Evolutionary conservation across 176 grass and related monocot genomes (phyloP), one percentile per base, ranked within the genome.

Genomic region (Oryza coarctata): DNA sequence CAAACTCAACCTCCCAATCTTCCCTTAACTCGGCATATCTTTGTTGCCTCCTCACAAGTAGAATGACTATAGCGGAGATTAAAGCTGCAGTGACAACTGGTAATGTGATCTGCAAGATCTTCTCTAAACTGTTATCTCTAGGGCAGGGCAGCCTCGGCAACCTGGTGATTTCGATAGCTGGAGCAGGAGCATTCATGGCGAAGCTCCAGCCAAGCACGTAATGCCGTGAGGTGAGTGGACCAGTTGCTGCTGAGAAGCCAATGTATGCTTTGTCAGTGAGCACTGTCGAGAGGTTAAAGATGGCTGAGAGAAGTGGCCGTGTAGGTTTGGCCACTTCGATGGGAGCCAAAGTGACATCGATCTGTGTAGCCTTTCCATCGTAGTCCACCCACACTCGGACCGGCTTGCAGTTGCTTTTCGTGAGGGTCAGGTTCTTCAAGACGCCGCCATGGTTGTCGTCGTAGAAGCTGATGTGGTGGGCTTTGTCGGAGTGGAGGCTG

Each of bases 191-290:
- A 7, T 91, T 55, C 70, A 94, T 79, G 63, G 70, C 75, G 22
- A 91, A 94, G 80, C 92, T 94, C 92, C 88, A 94, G 11, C 88
- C 92, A 9, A 91, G 80, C 34, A 94, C 58, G 3, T 75, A 94
- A 65, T 91, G 80, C 6, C 26, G 11, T 0, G 81, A 68, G 7
- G 14, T 18, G 3, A 76, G 12, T 0, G 66, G 15, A 0, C 77
- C 77, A 0, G 87, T 81, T 2, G 77, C 34, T 0, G 77, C 23
- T 3, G 87, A 84, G 68, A 85, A 84, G 3, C 87, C 87, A 6
- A 88, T 31, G 11, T 79, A 84, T 18, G 49, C 76, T 52, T 4
- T 6, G 28, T 74, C 81, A 0, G 68, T 27, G 45, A 89, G n/a
- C 63, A 84, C 83, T 2, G 65, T 22, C 0, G 87, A 85, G 58